Evolutionary conservation across 108 stramenopile species (phyloP), one percentile per base, ranked within the genome.

Genomic region (Asterionellopsis glacialis): DNA sequence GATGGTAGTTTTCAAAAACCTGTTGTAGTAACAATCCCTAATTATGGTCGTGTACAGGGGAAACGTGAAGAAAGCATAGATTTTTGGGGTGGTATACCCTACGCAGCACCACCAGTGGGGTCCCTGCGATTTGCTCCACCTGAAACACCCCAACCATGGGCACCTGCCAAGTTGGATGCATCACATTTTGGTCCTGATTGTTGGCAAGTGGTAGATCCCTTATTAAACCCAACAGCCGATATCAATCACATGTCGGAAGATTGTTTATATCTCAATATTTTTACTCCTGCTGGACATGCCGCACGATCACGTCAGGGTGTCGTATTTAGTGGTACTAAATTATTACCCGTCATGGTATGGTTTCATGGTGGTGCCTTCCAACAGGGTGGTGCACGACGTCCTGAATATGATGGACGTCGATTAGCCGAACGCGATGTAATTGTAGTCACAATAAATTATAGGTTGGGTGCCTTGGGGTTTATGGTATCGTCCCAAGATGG

Each of bases 231-330:
- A 11, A 41, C 60, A 21, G 69, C 75, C 16, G 67, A 73, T 19
- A 45, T 49, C n/a, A 53, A 72, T 43, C 52, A 60, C 25, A 83
- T 83, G 78, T 67, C 69, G 11, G 88, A 90, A 73, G 88, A 90
- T 69, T 90, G 88, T 69, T 45, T 90, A 28, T 78, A 77, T 73
- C 52, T 86, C 39, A 84, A 90, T 54, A 65, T 90, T 19, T 85
- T 64, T 51, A 75, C 76, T 12, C 87, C 87, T 9, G 73, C 83
- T 15, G 81, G 78, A 25, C 76, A 76, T 23, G 40, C 69, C 1
- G 44, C 65, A 7, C n/a, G 49, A 24, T 33, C 33, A 33, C 33
- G 33, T 33, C 33, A 33, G 7, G 33, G 33, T 33, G 33, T 33
- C 7, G 33, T 33, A 7, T 33, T 33, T 33, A 18, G 56, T 11